A percentile compares a stretch with the other conserved stretches of the same genome.
Evolutionary conservation across 768 basidiomycete genomes (phyloP).

Genomic region (Termitomyces sp.): DNA sequence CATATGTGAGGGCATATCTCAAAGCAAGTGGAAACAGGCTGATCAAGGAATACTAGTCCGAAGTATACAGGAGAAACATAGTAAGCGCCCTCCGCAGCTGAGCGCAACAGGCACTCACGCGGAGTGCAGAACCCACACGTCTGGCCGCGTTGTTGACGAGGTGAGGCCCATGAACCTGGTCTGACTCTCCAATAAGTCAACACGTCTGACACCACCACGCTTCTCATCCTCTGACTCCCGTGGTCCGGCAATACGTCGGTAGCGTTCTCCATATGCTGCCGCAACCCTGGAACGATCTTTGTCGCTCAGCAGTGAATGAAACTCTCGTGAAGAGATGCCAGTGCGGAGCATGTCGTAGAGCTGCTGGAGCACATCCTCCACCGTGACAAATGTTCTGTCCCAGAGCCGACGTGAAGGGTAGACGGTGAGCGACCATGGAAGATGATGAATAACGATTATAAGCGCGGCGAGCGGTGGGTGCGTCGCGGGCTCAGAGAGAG

Average conservation of each 20-base stretch:
- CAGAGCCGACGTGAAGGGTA: conserved; percentile 11
- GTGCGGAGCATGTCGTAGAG: conserved; percentile 34
- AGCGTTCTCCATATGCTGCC: conserved; percentile 43
- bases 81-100: background rate
- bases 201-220: conserved; percentile 45
- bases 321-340: conserved; percentile 40
- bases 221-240: conserved; percentile 39
- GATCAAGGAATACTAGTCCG: background rate
- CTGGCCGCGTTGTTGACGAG: conserved; percentile 21
- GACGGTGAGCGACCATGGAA: conserved; percentile 33
- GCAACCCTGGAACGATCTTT: conserved; percentile 34
- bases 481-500: conserved; percentile 29
- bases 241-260: conserved; percentile 28
- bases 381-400: conserved; percentile 21
- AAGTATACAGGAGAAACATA: background rate
- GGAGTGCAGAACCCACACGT: conserved; percentile 25
- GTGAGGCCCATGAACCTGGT: conserved; percentile 42
- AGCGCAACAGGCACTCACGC: background rate
- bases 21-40: background rate
- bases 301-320: conserved; percentile 28
- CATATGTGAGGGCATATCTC: background rate
- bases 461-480: conserved; percentile 25
- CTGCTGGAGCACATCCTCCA: conserved; percentile 30
- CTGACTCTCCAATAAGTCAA: conserved; percentile 51
- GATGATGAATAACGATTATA: conserved; percentile 21